Percentiles rank a stretch among this genome's conserved stretches.
Evolutionary conservation across 352 stramenopile genomes (phyloP).

Genomic region (Pythium inflatum): DNA sequence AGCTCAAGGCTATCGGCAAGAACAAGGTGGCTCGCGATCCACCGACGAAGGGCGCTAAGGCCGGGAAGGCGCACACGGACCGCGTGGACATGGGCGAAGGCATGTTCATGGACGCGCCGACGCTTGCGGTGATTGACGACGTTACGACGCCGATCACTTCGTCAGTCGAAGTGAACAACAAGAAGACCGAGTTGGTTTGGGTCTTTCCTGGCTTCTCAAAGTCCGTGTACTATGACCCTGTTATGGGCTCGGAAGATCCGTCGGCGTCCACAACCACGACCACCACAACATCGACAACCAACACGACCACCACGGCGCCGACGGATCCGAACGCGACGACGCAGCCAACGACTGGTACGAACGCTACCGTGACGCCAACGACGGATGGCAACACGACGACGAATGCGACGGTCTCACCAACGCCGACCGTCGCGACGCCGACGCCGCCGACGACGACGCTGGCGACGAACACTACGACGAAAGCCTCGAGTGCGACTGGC

Average conservation of each 20-base stretch:
- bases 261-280: no score
- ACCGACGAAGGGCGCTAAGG: constrained; percentile 33
- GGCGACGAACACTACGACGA: no score
- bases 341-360: no score
- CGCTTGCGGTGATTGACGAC: constrained; percentile 22
- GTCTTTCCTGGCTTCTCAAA: constrained; percentile 44
- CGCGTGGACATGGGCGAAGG: constrained; percentile 20
- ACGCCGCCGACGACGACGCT: no score
- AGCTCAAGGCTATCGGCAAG: constrained; percentile 40
- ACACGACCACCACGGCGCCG: no score
- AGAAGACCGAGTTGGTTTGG: constrained; percentile 40
- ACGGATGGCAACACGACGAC: no score
- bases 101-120: constrained; percentile 35
- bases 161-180: constrained; percentile 17
- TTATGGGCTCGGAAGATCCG: constrained; percentile 32
- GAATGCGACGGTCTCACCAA: no score
- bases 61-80: constrained; percentile 21
- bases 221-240: constrained; percentile 56
- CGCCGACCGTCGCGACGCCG: no score
- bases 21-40: neutral
- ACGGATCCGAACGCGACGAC: no score
- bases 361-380: no score
- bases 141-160: constrained; percentile 34
- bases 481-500: no score
- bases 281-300: no score